These are phyloP conservation scores for Teunomyces stri DNA, from an alignment of 805 yeast species.

Conservation along the genomic window DNA sequence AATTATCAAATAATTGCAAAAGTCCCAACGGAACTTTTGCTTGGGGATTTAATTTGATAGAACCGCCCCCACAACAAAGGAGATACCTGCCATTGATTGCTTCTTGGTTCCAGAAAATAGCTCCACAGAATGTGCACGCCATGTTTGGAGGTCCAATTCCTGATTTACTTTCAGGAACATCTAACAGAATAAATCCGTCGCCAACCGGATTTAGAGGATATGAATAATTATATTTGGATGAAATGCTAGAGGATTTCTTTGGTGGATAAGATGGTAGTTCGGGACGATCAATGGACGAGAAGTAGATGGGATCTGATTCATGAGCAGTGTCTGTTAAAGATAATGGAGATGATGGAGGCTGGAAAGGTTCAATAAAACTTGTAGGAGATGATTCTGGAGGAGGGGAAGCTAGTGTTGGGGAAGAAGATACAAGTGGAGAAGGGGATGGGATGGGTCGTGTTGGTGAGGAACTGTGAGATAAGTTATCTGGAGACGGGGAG, in stretches of 20 bases:
- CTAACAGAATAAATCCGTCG: neutral
- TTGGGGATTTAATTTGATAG: neutral
- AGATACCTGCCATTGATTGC: neutral
- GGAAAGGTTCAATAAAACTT: too few relatives aligned
- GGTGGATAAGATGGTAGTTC: neutral
- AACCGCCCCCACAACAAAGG: neutral
- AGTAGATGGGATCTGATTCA: neutral
- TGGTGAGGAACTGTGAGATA: neutral
- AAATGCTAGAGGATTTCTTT: too few relatives aligned
- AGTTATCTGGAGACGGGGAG: neutral
- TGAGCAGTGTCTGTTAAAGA: neutral
- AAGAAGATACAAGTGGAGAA: neutral
- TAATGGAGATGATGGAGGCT: neutral
- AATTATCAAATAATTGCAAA: neutral
- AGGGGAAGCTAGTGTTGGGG: neutral
- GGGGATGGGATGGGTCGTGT: neutral
- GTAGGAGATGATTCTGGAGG: neutral
- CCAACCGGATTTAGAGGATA: neutral
- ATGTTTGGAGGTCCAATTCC: neutral
- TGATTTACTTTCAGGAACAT: neutral
- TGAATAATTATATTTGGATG: neutral
- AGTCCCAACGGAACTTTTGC: neutral
- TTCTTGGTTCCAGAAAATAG: constrained; percentile 1
- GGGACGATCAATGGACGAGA: neutral
- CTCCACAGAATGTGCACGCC: constrained; percentile 1